phyloP scores from a whole-genome alignment of 2,329 filamentous ascomycete species.

The Dactylellina cionopaga region DNA sequence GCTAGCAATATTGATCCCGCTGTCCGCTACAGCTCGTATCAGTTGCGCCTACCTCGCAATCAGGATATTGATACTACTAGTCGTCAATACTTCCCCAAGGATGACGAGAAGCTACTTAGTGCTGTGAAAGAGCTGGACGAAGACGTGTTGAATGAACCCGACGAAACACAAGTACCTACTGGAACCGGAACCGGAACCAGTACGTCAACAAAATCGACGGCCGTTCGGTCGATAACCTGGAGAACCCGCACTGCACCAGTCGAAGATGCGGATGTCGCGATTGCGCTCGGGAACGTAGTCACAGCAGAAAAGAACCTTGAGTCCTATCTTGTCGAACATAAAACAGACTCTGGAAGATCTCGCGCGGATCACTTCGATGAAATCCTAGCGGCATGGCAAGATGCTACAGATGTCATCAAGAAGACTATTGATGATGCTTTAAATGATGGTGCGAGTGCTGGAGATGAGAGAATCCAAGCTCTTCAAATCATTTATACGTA shows the following conservation, averaged over 20 bases:
- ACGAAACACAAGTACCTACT: conserved; percentile 65
- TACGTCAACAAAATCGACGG: conserved; percentile 69
- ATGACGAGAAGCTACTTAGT: conserved; percentile 69
- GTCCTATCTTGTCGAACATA: conserved; percentile 53
- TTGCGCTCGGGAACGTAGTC: conserved; percentile 78
- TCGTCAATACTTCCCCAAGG: conserved; percentile 76
- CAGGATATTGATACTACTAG: conserved; percentile 82
- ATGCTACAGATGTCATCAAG: conserved; percentile 92
- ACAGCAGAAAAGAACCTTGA: conserved; percentile 63
- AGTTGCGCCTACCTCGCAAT: conserved; percentile 85
- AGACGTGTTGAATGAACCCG: conserved; percentile 68
- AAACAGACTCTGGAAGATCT: conserved; percentile 64
- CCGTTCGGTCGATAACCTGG: conserved; percentile 73
- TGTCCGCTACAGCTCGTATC: conserved; percentile 92
- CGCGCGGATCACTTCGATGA: conserved; percentile 89
- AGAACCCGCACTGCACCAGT: conserved; percentile 84
- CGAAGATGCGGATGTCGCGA: conserved; percentile 90
- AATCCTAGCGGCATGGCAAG: conserved; percentile 87
- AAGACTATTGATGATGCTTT: conserved; percentile 85
- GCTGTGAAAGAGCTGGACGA: conserved; percentile 77
- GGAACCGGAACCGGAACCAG: conserved; percentile 63
- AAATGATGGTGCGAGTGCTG: conserved; percentile 79
- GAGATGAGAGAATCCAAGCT: conserved; percentile 88
- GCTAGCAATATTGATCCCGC: conserved; percentile 89
- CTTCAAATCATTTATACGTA: conserved; percentile 91